Evolutionary conservation across 495 filamentous ascomycete species (phyloP).

Genomic region (Hypoxylon fuscum): DNA sequence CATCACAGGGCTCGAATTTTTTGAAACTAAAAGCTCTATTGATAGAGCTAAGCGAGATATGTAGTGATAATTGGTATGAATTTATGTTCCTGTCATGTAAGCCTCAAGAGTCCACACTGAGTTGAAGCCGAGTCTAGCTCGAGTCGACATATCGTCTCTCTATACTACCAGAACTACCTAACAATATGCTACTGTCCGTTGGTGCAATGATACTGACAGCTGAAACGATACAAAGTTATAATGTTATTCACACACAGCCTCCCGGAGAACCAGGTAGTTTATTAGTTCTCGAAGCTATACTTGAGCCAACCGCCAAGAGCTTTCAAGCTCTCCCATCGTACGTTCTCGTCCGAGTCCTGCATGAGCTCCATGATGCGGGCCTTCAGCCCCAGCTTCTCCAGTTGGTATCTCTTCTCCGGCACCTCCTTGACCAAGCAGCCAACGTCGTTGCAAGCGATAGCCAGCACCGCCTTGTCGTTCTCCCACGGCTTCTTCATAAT

Average conservation of each 20-base stretch:
- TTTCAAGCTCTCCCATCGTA: slow-evolving; percentile 93
- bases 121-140: slow-evolving; percentile 10
- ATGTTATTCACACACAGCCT: slow-evolving; percentile 10
- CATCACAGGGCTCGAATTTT: too few relatives aligned
- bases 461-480: slow-evolving; percentile 92
- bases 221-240: slow-evolving; percentile 33
- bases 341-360: slow-evolving; percentile 86
- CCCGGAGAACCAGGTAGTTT: neutral
- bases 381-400: slow-evolving; percentile 94
- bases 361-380: slow-evolving; percentile 94
- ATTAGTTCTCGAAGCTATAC: slow-evolving; percentile 79
- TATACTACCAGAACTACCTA: slow-evolving; percentile 28
- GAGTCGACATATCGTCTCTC: slow-evolving; percentile 15
- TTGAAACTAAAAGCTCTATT: neutral
- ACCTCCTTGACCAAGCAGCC: slow-evolving; percentile 89
- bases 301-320: slow-evolving; percentile 94
- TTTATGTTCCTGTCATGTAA: neutral
- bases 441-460: slow-evolving; percentile 95
- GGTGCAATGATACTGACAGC: slow-evolving; percentile 16
- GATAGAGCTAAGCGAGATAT: neutral
- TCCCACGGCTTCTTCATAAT: slow-evolving; percentile 89
- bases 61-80: slow-evolving; percentile 3
- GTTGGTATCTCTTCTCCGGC: slow-evolving; percentile 79
- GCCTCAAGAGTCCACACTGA: neutral
- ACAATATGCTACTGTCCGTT: slow-evolving; percentile 27